These are phyloP conservation scores for Daldinia decipiens DNA, from an alignment of 495 filamentous ascomycete genomes.

Conservation along the genomic window DNA sequence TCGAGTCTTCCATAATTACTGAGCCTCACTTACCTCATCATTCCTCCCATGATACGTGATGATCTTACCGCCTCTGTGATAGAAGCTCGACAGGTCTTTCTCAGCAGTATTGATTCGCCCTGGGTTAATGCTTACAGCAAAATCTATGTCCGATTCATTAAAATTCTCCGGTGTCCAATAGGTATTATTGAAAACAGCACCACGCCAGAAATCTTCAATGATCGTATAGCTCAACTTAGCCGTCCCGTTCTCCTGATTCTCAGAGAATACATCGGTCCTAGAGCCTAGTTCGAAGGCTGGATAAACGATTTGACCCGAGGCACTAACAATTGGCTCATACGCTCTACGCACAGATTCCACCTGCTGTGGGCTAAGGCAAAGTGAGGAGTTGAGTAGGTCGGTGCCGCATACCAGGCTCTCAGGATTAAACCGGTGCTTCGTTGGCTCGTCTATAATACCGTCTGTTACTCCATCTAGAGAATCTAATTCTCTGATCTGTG, in stretches of 20 bases:
- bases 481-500: background rate
- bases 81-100: background rate
- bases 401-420: background rate
- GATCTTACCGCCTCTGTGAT: background rate
- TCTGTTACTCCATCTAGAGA: background rate
- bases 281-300: background rate
- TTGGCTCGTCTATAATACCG: background rate
- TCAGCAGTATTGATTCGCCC: background rate
- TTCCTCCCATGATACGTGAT: background rate
- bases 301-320: background rate
- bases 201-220: constrained; percentile 31
- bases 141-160: background rate
- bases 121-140: background rate
- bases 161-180: constrained; percentile 27
- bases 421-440: background rate
- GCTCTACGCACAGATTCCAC: background rate
- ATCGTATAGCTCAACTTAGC: constrained; percentile 24
- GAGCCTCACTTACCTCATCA: background rate
- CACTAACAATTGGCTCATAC: background rate
- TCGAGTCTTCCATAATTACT: background rate
- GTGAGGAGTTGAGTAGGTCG: background rate
- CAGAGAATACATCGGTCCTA: background rate
- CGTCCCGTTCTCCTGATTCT: background rate
- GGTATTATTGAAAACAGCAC: constrained; percentile 21
- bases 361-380: background rate